Evolutionary conservation across 2,329 filamentous ascomycete genomes (phyloP).

Genomic region (Metarhizium robertsii): DNA sequence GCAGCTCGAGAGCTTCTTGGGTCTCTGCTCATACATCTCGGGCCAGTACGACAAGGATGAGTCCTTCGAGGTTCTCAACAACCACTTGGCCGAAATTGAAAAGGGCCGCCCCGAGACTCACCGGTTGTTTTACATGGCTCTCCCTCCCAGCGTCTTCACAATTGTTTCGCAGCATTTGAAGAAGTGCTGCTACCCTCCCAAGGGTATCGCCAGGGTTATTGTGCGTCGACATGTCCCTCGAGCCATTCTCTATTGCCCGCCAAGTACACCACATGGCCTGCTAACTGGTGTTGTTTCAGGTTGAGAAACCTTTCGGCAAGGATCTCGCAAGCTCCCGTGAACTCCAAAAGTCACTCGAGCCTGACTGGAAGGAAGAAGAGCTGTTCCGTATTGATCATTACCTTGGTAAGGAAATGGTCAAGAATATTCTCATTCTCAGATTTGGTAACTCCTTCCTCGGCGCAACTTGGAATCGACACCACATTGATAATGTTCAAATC

Average conservation of each 20-base stretch:
- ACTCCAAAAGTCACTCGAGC: conserved; percentile 87
- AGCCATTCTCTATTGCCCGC: conserved; percentile 5
- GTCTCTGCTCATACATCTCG: conserved; percentile 85
- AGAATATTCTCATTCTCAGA: conserved; percentile 96
- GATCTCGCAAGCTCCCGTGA: conserved; percentile 90
- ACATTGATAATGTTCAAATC: conserved; percentile 99
- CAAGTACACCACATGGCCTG: background rate
- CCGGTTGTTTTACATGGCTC: conserved; percentile 97
- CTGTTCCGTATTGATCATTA: conserved; percentile 99
- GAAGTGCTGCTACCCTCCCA: conserved; percentile 89
- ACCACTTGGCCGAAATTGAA: conserved; percentile 81
- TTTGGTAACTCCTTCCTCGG: conserved; percentile 99
- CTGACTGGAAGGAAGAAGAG: conserved; percentile 98
- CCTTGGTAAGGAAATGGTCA: conserved; percentile 99
- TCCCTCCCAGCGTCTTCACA: conserved; percentile 95
- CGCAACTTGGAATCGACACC: conserved; percentile 97
- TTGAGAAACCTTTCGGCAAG: conserved; percentile 99
- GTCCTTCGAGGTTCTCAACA: conserved; percentile 76
- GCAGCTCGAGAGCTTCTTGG: conserved; percentile 83
- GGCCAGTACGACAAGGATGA: conserved; percentile 98
- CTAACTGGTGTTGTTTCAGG: conserved; percentile 38
- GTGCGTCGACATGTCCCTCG: conserved; percentile 40
- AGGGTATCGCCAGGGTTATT: conserved; percentile 87
- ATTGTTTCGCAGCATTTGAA: conserved; percentile 96
- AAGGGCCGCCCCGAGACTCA: conserved; percentile 73